A percentile compares a stretch with the other conserved stretches of the same genome.
These are phyloP conservation scores for Jamesozyma jinghongensis DNA, from an alignment of 805 yeast genomes.

Conservation along the genomic window DNA sequence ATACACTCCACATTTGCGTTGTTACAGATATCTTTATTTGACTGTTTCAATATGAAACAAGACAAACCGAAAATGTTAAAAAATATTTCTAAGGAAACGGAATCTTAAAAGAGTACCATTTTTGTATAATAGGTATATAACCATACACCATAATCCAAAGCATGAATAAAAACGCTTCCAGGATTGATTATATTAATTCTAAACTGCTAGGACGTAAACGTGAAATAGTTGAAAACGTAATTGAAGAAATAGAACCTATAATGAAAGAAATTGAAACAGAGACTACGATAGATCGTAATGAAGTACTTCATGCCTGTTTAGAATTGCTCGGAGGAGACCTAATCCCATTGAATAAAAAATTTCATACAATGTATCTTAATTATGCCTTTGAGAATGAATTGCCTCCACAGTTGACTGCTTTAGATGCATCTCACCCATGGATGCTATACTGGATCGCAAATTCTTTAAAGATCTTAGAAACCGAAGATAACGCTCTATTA, in stretches of 20 bases:
- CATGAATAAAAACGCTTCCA: not conserved
- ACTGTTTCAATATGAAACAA: too few relatives aligned
- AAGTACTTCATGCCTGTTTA: slow-evolving; percentile 17
- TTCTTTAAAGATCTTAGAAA: slow-evolving; percentile 37
- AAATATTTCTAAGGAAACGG: too few relatives aligned
- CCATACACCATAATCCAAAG: too few relatives aligned
- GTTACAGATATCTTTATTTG: too few relatives aligned
- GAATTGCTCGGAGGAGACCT: slow-evolving; percentile 6
- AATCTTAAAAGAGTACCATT: too few relatives aligned
- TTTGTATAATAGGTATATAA: too few relatives aligned
- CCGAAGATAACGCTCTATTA: slow-evolving; percentile 8
- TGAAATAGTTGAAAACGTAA: slow-evolving; percentile 8
- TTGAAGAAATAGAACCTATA: slow-evolving; percentile 9
- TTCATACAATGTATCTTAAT: slow-evolving; percentile 39
- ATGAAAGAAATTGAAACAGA: slow-evolving; percentile 25
- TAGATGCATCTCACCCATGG: slow-evolving; percentile 95
- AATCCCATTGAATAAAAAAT: slow-evolving; percentile 16
- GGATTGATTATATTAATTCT: slow-evolving; percentile 11
- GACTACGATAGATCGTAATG: slow-evolving; percentile 21
- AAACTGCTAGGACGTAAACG: slow-evolving; percentile 20
- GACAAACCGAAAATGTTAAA: too few relatives aligned
- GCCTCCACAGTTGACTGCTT: slow-evolving; percentile 41
- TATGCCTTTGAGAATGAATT: slow-evolving; percentile 36
- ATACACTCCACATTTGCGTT: too few relatives aligned
- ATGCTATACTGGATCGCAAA: slow-evolving; percentile 75